These are phyloP conservation scores for Rhododendron kiyosumense DNA, from an alignment of 148 eudicot species.

Conservation along the genomic window DNA sequence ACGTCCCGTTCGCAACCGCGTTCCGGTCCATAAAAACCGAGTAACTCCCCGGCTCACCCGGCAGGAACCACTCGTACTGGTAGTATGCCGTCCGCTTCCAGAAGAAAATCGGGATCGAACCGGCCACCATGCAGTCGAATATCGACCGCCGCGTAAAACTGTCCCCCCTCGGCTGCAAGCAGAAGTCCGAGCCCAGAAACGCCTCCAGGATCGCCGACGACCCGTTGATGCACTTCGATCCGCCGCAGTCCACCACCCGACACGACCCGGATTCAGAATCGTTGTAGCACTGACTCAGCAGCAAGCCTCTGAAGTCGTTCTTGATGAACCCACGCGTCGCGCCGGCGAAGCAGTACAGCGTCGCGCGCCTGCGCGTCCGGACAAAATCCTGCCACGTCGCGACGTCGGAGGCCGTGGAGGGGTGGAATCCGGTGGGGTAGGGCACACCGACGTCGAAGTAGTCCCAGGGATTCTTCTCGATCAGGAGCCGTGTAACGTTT, in stretches of 20 bases:
- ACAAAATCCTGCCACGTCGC: slow-evolving; percentile 49
- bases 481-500: slow-evolving; percentile 50
- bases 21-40: slow-evolving; percentile 82
- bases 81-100: slow-evolving; percentile 79
- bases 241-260: slow-evolving; percentile 65
- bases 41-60: slow-evolving; percentile 70
- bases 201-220: slow-evolving; percentile 54
- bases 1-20: slow-evolving; percentile 57
- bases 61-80: slow-evolving; percentile 86
- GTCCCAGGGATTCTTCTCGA: slow-evolving; percentile 62
- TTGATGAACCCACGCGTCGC: slow-evolving; percentile 63
- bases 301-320: slow-evolving; percentile 59
- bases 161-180: slow-evolving; percentile 87
- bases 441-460: slow-evolving; percentile 65
- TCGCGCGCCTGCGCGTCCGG: slow-evolving; percentile 29
- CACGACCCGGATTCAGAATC: slow-evolving; percentile 42
- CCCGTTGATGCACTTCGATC: slow-evolving; percentile 51
- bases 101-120: slow-evolving; percentile 89
- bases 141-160: slow-evolving; percentile 84
- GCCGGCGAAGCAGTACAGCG: slow-evolving; percentile 72
- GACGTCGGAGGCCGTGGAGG: slow-evolving; percentile 26
- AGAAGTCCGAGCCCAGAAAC: slow-evolving; percentile 73
- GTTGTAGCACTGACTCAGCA: slow-evolving; percentile 55
- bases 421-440: slow-evolving; percentile 81
- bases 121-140: slow-evolving; percentile 93